A percentile compares a stretch with the other conserved stretches of the same genome.
Evolutionary conservation across 2,329 filamentous ascomycete genomes (phyloP).

Genomic region (Colletotrichum endophyticum): DNA sequence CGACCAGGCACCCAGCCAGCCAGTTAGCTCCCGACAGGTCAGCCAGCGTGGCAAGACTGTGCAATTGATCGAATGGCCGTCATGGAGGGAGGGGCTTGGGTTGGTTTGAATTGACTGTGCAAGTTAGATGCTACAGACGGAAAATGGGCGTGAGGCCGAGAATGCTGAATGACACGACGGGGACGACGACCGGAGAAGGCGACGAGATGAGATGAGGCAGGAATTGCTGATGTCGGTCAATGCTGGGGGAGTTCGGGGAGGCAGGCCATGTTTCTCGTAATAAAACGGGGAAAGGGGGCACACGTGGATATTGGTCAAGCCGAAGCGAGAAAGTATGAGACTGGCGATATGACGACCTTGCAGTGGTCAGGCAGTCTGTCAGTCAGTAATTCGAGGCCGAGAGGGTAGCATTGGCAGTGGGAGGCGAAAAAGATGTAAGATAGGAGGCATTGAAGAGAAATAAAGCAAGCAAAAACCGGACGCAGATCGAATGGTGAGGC

Average conservation of each 20-base stretch:
- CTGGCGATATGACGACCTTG: background rate
- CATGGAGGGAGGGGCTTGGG: background rate
- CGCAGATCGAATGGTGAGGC: background rate
- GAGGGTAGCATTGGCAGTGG: background rate
- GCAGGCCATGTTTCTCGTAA: background rate
- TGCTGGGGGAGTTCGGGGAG: background rate
- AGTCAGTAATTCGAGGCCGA: background rate
- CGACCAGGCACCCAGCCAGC: background rate
- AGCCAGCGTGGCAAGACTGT: background rate
- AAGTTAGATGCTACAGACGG: background rate
- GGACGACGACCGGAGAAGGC: background rate
- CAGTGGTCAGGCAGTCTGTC: background rate
- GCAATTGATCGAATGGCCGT: background rate
- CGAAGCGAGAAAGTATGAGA: background rate
- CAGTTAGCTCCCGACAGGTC: background rate
- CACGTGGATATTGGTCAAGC: background rate
- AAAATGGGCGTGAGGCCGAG: background rate
- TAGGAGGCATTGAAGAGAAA: background rate
- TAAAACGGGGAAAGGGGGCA: slow-evolving; percentile 12
- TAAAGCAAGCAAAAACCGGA: background rate
- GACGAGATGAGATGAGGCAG: slow-evolving; percentile 6
- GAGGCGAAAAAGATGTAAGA: background rate
- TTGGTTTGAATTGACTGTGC: background rate
- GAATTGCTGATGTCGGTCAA: background rate
- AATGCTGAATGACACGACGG: background rate